Percentiles rank a stretch among this genome's conserved stretches.
Evolutionary conservation across 306 rosid genomes (phyloP).

Genomic region (Gastrolobium bilobum): DNA sequence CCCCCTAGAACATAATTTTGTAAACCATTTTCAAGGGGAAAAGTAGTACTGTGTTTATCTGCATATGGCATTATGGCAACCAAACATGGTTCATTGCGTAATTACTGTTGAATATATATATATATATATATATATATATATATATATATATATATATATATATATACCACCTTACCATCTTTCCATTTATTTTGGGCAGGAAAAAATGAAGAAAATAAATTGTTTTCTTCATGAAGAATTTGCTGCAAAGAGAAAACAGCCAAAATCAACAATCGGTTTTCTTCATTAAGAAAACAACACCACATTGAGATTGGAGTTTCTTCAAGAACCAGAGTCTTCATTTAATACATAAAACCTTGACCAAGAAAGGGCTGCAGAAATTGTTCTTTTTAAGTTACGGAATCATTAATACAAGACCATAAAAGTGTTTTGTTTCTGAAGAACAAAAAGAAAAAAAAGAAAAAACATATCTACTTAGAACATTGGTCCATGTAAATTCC

Average conservation of each 20-base stretch:
- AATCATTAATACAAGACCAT: not conserved
- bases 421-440: not conserved
- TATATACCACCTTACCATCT: not conserved
- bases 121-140: not conserved
- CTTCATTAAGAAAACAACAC: not conserved
- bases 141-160: not conserved
- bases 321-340: not conserved
- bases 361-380: not conserved
- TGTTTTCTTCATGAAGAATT: not conserved
- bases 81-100: not conserved
- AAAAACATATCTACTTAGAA: not conserved
- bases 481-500: not conserved
- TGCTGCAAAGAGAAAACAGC: constrained; percentile 8
- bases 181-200: not conserved
- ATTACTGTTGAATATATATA: not conserved
- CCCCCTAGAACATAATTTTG: not conserved
- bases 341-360: not conserved
- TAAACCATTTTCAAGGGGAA: constrained; percentile 2
- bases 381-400: not conserved
- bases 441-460: not conserved
- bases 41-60: not conserved
- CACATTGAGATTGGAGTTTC: not conserved
- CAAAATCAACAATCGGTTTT: constrained; percentile 18
- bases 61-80: not conserved
- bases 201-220: not conserved